A percentile compares a stretch with the other conserved stretches of the same genome.
These are phyloP conservation scores for Pilobolus umbonatus DNA, from an alignment of 192 early-diverging fungal genomes.

Conservation along the genomic window DNA sequence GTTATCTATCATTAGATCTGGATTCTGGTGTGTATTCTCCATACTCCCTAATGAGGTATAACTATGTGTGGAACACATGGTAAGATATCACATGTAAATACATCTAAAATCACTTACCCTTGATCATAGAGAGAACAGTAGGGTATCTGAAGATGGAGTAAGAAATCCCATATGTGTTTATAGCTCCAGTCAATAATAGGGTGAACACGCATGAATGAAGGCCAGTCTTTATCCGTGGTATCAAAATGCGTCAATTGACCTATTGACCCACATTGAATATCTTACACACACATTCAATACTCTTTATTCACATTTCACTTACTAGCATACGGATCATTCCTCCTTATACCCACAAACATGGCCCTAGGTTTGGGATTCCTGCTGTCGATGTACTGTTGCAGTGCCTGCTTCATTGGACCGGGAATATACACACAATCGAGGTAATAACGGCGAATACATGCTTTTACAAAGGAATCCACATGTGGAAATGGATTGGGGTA, in stretches of 20 bases:
- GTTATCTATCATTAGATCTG: conserved; percentile 51
- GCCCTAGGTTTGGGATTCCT: conserved; percentile 51
- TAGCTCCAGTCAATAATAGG: conserved; percentile 92
- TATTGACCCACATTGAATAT: conserved; percentile 8
- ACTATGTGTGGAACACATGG: conserved; percentile 38
- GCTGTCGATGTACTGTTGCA: conserved; percentile 64
- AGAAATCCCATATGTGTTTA: conserved; percentile 77
- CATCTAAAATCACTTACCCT: conserved; percentile 51
- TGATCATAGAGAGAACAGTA: conserved; percentile 90
- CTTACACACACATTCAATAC: too few species aligned
- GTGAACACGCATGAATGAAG: conserved; percentile 83
- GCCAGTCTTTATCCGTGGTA: conserved; percentile 87
- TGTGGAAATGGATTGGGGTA: conserved; percentile 76
- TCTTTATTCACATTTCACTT: background rate
- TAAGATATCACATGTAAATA: conserved; percentile 2
- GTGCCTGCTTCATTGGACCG: conserved; percentile 73
- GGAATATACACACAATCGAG: conserved; percentile 61
- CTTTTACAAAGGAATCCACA: conserved; percentile 82
- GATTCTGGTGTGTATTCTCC: conserved; percentile 83
- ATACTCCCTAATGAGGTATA: conserved; percentile 91
- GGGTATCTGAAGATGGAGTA: conserved; percentile 57
- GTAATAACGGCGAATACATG: conserved; percentile 63
- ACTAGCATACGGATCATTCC: conserved; percentile 70
- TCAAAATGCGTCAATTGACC: conserved; percentile 54
- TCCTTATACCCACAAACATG: conserved; percentile 79